These are phyloP conservation scores for Citrullus amarus DNA, from an alignment of 306 rosid species.

Conservation along the genomic window DNA sequence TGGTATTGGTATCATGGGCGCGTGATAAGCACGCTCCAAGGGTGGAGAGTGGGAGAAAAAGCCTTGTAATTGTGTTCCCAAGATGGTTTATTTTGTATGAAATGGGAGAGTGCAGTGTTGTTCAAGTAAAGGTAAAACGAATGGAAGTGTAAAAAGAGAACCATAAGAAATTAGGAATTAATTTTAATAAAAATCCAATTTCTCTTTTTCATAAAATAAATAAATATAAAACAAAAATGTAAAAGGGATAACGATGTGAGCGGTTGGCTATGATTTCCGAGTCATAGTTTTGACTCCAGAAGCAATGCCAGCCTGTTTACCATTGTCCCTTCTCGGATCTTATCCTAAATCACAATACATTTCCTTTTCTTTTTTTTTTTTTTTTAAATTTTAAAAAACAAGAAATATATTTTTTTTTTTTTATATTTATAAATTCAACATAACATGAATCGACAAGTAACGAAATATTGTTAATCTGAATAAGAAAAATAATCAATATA, in stretches of 20 bases:
- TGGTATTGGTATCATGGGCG: not conserved
- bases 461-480: too few species aligned
- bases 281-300: not conserved
- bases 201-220: not conserved
- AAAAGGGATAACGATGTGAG: not conserved
- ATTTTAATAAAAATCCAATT: not conserved
- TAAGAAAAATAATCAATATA: too few species aligned
- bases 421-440: too few species aligned
- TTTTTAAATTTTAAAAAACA: too few species aligned
- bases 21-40: not conserved
- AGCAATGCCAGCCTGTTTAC: conserved; percentile 6
- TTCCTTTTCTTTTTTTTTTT: not conserved
- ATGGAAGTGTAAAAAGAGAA: not conserved
- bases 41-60: not conserved
- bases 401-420: too few species aligned
- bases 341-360: not conserved
- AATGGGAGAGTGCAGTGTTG: not conserved
- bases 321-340: not conserved
- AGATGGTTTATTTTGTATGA: not conserved
- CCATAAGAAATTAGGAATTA: not conserved
- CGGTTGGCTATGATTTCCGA: conserved; percentile 2
- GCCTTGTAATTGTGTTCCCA: not conserved
- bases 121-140: not conserved
- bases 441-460: too few species aligned
- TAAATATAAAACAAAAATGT: not conserved